Percentiles rank a stretch among this genome's conserved stretches.
phyloP scores from a whole-genome alignment of 1,284 basidiomycete species.

The Apiotrichum gracile region DNA sequence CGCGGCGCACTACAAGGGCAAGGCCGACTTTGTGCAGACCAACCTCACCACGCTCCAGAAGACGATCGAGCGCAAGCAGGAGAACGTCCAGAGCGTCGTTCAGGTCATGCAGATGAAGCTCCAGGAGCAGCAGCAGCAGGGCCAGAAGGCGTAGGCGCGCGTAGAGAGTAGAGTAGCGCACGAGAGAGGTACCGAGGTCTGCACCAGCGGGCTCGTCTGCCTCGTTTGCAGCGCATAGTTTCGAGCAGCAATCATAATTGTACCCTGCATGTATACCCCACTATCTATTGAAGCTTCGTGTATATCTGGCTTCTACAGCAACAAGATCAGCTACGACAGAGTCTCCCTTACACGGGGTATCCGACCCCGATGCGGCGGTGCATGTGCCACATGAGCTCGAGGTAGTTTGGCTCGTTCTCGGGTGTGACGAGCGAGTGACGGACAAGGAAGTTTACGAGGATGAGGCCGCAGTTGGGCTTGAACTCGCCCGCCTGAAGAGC shows the following conservation, averaged over 20 bases:
- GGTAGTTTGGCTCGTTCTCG: constrained; percentile 49
- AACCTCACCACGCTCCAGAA: constrained; percentile 79
- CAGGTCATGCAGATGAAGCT: constrained; percentile 72
- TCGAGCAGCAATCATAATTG: constrained; percentile 4
- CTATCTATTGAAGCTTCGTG: neutral
- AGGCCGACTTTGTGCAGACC: constrained; percentile 68
- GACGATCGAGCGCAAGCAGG: constrained; percentile 80
- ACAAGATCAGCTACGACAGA: no score
- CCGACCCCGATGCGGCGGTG: constrained; percentile 36
- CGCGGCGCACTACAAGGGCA: constrained; percentile 64
- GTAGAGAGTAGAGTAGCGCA: neutral
- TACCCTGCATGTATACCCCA: constrained; percentile 19
- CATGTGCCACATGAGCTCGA: constrained; percentile 41
- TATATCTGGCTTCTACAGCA: no score
- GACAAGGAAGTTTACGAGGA: constrained; percentile 54
- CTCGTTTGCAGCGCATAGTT: no score
- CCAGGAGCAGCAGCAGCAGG: constrained; percentile 31
- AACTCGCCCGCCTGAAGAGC: constrained; percentile 49
- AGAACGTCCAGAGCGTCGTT: constrained; percentile 70
- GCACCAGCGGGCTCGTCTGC: no score
- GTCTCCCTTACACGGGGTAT: constrained; percentile 17
- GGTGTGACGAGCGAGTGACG: constrained; percentile 53
- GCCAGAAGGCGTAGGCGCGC: neutral
- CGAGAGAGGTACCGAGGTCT: no score
- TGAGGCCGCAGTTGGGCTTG: constrained; percentile 56